Evolutionary conservation across 179 eudicot species (phyloP).

Genomic region (Sideroxylon spinosum): DNA sequence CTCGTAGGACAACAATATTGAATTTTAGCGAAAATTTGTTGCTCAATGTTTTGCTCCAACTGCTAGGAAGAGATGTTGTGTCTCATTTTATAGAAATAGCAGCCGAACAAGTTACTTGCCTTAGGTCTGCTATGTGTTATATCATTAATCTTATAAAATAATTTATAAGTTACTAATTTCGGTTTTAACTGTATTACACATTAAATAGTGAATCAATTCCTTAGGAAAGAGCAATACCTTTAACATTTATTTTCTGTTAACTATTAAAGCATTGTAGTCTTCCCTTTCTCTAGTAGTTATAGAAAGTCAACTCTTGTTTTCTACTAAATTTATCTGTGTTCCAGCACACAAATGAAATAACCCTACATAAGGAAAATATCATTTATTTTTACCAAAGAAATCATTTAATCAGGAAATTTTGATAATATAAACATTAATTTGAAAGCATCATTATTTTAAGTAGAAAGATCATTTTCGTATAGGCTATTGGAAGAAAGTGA

Average conservation of each 20-base stretch:
- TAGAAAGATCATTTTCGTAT: too few relatives aligned
- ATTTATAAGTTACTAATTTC: neutral
- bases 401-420: too few relatives aligned
- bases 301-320: too few relatives aligned
- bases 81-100: constrained; percentile 81
- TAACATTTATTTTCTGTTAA: neutral
- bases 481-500: too few relatives aligned
- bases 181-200: neutral
- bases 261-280: neutral
- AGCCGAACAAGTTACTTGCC: constrained; percentile 80
- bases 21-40: constrained; percentile 82
- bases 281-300: too few relatives aligned
- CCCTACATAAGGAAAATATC: too few relatives aligned
- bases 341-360: too few relatives aligned
- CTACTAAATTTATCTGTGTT: too few relatives aligned
- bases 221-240: neutral
- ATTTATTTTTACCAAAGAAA: too few relatives aligned
- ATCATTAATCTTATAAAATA: neutral
- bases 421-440: too few relatives aligned
- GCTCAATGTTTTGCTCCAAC: constrained; percentile 76
- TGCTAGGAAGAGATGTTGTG: constrained; percentile 88
- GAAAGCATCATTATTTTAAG: too few relatives aligned
- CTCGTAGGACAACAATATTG: constrained; percentile 79
- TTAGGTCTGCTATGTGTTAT: constrained; percentile 44
- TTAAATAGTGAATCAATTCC: neutral